Evolutionary conservation across 192 early-diverging fungal genomes (phyloP).

Genomic region (Geranomyces michiganensis): DNA sequence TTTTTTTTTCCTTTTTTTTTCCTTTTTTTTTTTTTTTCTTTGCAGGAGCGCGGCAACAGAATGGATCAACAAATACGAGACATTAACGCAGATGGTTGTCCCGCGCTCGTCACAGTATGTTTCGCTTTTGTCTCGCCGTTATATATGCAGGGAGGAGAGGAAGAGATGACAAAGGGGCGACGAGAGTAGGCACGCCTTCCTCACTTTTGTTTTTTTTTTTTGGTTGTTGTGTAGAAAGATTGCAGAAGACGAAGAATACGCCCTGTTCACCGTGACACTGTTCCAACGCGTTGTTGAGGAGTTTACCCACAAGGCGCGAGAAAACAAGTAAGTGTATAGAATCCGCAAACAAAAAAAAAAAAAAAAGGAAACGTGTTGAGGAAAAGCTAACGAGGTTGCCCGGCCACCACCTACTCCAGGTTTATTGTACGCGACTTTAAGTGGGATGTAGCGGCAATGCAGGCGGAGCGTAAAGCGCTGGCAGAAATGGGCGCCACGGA

Average conservation of each 20-base stretch:
- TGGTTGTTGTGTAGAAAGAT: constrained; percentile 66
- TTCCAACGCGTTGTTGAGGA: constrained; percentile 90
- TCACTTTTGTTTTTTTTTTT: neutral
- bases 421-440: constrained; percentile 96
- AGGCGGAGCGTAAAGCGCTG: constrained; percentile 60
- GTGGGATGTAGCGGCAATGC: constrained; percentile 77
- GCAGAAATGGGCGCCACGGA: constrained; percentile 75
- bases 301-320: constrained; percentile 85
- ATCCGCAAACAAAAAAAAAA: neutral
- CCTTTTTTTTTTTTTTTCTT: neutral
- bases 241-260: constrained; percentile 94
- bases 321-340: constrained; percentile 65
- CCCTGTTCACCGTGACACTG: constrained; percentile 86
- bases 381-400: too few relatives aligned
- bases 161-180: too few relatives aligned
- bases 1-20: too few relatives aligned
- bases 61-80: constrained; percentile 89
- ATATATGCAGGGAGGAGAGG: neutral
- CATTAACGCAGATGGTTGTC: constrained; percentile 91
- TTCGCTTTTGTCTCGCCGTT: neutral
- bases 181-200: too few relatives aligned
- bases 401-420: constrained; percentile 50
- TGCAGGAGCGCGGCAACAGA: constrained; percentile 55
- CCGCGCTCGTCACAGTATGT: constrained; percentile 87
- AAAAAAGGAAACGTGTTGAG: too few relatives aligned